Base-by-base conservation (phyloP, 1,139 yeast genomes). In the Blastobotrys proliferans region DNA sequence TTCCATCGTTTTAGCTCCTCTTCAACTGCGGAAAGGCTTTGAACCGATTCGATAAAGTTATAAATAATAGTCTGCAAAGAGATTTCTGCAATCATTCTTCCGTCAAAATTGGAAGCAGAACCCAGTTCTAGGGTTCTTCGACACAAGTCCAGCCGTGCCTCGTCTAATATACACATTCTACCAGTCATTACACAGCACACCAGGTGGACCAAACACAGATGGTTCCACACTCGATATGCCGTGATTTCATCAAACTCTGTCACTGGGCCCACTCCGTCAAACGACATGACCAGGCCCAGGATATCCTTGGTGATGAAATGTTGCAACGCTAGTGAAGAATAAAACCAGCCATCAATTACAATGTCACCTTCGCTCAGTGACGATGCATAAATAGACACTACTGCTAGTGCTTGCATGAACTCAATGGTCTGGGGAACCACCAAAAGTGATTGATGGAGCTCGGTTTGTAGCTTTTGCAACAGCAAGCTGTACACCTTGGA, bases 1-100 rank as follows among this genome's bases (percentile, higher is more conserved):
- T 74, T 68, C 94, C 94, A 85, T 4, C 61, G 55, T 22, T 64
- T 63, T n/a, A 83, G 51, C 36, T 68, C 71, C 11, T 56, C 60
- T 38, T 63, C 65, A 32, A 67, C 65, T 4, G 55, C 55, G 13
- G 54, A 46, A 53, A 56, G 55, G 5, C 64, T 52, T 26, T 53
- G 62, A 21, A 54, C 57, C 49, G 66, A 58, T 54, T 81, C 84
- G 25, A 81, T 66, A 56, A 72, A 83, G 47, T 75, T 76, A 60
- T 83, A 83, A 1, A 84, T 70, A 14, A 81, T 71, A 27, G 78
- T 62, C 45, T 82, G 76, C 9, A 83, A 70, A 16, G 81, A 76
- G 42, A 83, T 80, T 61, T 85, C 95, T 43, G 90, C 83, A 13
- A 84, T 83, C 80, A 85, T 83, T 48, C 94, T 66, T 11, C 88